Base-by-base conservation (phyloP, 2,329 filamentous ascomycete species). In the Cercospora beticola region DNA sequence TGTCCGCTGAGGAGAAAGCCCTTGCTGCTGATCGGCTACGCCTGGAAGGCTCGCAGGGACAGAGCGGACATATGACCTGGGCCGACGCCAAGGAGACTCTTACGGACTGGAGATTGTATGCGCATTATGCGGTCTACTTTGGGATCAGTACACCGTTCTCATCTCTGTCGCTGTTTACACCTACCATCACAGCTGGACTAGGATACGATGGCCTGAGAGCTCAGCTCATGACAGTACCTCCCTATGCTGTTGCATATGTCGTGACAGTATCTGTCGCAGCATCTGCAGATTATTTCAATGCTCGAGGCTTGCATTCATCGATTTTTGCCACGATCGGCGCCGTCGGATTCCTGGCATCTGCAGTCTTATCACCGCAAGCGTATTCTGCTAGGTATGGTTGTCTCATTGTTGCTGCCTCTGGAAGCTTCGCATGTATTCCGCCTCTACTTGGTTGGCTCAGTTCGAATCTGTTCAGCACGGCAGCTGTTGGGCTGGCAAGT, bases 361-460 rank as follows among this genome's bases (percentile, higher is more conserved):
- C 88, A 0, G 80, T 87, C 1, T 82, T 92, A 2, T 88, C 90
- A 0, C 79, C 88, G 0, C 81, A 86, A 52, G 83, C 86, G 2
- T 92, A 89, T 74, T 72, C 82, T 74, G 77, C 82, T 16, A 87
- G 90, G n/a, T 92, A 92, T 75, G 89, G 87, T 40, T 90, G 88
- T 70, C 84, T 92, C 9, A 90, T 92, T 33, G 82, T 92, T 46
- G 89, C 89, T 0, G 84, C 88, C 1, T 85, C 86, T 2, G 90
- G 90, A 0, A 83, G 89, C 0, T 92, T 92, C 70, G 85, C 88
- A 0, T 89, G 87, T 71, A 90, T 92, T 57, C 89, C 90, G 0
- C 89, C 89, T 0, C 83, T 92, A 68, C 82, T 91, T 1, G 89
- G 89, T n/a, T 91, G 89, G 89, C 81, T 92, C 6, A 88, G 87